These are phyloP conservation scores for Coprinopsis marcescibilis DNA, from an alignment of 768 basidiomycete species.

Conservation along the genomic window DNA sequence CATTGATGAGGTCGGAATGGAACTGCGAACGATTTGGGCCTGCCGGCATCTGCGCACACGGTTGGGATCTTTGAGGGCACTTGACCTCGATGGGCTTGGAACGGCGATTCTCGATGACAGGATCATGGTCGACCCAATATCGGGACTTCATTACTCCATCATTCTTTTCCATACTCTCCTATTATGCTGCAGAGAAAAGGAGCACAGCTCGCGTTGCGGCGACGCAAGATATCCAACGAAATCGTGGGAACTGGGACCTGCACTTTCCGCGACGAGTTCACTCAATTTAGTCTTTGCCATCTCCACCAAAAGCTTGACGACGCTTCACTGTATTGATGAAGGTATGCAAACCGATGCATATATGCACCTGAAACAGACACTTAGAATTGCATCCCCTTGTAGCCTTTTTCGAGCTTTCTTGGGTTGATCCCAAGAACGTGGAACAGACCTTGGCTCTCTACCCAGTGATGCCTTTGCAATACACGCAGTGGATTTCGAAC, in stretches of 20 bases:
- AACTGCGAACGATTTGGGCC: conserved; percentile 30
- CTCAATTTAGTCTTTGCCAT: conserved; percentile 28
- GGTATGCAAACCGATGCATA: conserved; percentile 20
- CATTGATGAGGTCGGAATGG: conserved; percentile 32
- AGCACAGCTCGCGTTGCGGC: conserved; percentile 8
- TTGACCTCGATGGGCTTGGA: conserved; percentile 25
- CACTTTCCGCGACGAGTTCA: conserved; percentile 21
- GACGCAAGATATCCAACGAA: conserved; percentile 25
- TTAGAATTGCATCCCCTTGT: neutral
- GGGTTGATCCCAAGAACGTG: conserved; percentile 19
- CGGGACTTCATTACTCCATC: conserved; percentile 21
- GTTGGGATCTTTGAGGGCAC: conserved; percentile 19
- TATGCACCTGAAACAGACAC: neutral
- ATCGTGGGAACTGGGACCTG: conserved; percentile 35
- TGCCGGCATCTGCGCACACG: conserved; percentile 22
- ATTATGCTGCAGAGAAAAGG: conserved; percentile 27
- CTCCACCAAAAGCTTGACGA: conserved; percentile 20
- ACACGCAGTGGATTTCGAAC: conserved; percentile 23
- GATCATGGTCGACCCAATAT: conserved; percentile 18
- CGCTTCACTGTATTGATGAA: conserved; percentile 24
- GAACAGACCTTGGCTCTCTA: conserved; percentile 18
- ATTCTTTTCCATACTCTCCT: conserved; percentile 32
- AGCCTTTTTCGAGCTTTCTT: conserved; percentile 29
- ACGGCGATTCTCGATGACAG: conserved; percentile 30
- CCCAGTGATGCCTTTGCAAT: conserved; percentile 19